Evolutionary conservation across 306 rosid genomes (phyloP).

Genomic region (Rosa rugosa): DNA sequence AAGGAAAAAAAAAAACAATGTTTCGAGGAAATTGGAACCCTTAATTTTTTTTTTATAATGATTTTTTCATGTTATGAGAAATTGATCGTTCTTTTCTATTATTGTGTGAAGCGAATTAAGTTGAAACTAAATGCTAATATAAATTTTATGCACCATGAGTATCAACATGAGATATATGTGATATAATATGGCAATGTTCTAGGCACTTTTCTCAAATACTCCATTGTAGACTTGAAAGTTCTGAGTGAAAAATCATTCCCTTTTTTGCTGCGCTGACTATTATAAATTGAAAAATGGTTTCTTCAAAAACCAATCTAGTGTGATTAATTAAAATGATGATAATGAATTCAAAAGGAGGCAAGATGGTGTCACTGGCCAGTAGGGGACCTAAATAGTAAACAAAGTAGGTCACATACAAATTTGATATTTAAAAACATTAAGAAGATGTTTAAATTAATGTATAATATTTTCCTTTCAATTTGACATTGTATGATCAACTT

Average conservation of each 20-base stretch:
- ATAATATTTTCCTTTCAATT: not conserved
- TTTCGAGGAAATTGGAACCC: too few species aligned
- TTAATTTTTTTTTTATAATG: too few species aligned
- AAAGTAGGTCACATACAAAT: not conserved
- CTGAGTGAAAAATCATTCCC: not conserved
- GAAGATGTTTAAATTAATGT: not conserved
- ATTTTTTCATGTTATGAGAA: not conserved
- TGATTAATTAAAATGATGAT: not conserved
- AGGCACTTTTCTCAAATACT: not conserved
- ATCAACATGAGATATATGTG: not conserved
- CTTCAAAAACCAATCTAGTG: not conserved
- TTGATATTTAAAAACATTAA: not conserved
- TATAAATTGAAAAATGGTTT: not conserved
- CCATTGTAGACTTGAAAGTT: not conserved
- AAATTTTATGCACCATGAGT: not conserved
- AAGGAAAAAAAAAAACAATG: too few species aligned
- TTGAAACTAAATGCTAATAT: not conserved
- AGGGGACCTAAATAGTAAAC: slow-evolving; percentile 1
- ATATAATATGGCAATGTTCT: not conserved
- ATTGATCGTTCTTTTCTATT: not conserved
- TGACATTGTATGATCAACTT: slow-evolving; percentile 2
- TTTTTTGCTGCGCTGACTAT: not conserved
- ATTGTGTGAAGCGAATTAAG: not conserved
- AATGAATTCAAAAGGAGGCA: not conserved
- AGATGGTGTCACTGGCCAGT: not conserved